phyloP scores from a whole-genome alignment of 208 protist species.

The Wallacemonas rigidus region DNA sequence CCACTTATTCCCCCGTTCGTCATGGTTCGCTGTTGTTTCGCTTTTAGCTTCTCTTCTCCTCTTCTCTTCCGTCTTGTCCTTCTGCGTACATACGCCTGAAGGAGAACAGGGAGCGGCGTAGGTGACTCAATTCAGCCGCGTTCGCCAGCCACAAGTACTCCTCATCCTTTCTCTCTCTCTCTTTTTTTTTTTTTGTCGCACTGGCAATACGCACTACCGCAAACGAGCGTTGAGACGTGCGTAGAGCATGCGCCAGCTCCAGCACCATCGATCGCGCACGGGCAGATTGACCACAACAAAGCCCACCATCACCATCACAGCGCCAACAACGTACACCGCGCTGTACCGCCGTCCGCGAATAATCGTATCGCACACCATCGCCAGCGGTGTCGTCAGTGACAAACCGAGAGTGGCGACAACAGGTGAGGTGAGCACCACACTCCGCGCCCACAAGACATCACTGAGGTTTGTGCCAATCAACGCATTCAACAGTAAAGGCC shows the following conservation, averaged over 20 bases:
- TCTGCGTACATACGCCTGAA: too few relatives aligned
- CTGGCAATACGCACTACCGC: not conserved
- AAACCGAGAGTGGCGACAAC: conserved; percentile 89
- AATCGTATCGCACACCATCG: conserved; percentile 84
- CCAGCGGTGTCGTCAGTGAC: conserved; percentile 87
- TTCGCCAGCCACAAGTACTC: too few relatives aligned
- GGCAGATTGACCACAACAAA: conserved; percentile 83
- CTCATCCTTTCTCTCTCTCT: too few relatives aligned
- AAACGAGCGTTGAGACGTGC: not conserved
- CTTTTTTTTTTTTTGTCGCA: too few relatives aligned
- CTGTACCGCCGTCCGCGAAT: conserved; percentile 48
- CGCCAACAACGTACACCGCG: conserved; percentile 67
- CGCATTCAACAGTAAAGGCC: conserved; percentile 79
- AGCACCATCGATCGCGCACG: conserved; percentile 18
- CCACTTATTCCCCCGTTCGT: too few relatives aligned
- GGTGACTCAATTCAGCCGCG: too few relatives aligned
- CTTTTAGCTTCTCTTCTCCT: too few relatives aligned
- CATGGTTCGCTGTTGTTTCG: too few relatives aligned
- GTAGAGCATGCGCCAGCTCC: conserved; percentile 4
- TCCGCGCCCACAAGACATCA: conserved; percentile 90
- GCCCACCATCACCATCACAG: conserved; percentile 68
- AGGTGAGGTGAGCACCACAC: conserved; percentile 89
- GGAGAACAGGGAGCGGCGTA: too few relatives aligned
- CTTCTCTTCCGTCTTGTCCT: too few relatives aligned
- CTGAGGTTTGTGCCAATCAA: conserved; percentile 90